A percentile compares a stretch with the other conserved stretches of the same genome.
Evolutionary conservation across 2,329 filamentous ascomycete species (phyloP).

Genomic region (Botryotinia calthae): DNA sequence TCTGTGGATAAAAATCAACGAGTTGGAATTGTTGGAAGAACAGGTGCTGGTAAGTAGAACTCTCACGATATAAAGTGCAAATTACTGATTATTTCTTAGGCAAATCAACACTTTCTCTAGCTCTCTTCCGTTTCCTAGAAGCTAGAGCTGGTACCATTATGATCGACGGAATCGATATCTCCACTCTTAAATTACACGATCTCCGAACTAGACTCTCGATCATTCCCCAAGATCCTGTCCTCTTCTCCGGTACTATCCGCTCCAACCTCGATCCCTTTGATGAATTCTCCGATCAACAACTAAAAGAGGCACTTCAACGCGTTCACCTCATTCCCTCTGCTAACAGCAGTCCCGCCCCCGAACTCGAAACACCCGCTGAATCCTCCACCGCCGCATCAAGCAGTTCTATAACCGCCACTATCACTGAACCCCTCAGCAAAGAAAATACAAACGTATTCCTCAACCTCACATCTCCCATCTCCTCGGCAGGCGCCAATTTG

Average conservation of each 20-base stretch:
- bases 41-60: constrained; percentile 32
- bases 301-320: constrained; percentile 79
- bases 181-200: constrained; percentile 35
- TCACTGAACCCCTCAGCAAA: constrained; percentile 39
- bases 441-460: constrained; percentile 64
- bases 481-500: constrained; percentile 68
- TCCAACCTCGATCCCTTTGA: constrained; percentile 89
- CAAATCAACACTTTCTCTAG: constrained; percentile 33
- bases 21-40: constrained; percentile 35
- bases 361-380: constrained; percentile 4
- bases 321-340: constrained; percentile 69
- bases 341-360: background rate
- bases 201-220: constrained; percentile 36
- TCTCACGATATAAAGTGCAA: constrained; percentile 13
- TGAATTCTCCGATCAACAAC: constrained; percentile 78
- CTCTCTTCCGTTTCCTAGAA: constrained; percentile 32
- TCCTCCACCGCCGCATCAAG: constrained; percentile 15
- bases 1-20: constrained; percentile 59
- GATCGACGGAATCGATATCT: constrained; percentile 37
- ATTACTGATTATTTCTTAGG: constrained; percentile 26
- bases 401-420: background rate
- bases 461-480: constrained; percentile 59
- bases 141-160: constrained; percentile 43
- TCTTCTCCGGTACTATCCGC: constrained; percentile 83
- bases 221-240: constrained; percentile 62